Base-by-base conservation (phyloP, 2,329 filamentous ascomycete species). In the Ceratocystis ficicola region DNA sequence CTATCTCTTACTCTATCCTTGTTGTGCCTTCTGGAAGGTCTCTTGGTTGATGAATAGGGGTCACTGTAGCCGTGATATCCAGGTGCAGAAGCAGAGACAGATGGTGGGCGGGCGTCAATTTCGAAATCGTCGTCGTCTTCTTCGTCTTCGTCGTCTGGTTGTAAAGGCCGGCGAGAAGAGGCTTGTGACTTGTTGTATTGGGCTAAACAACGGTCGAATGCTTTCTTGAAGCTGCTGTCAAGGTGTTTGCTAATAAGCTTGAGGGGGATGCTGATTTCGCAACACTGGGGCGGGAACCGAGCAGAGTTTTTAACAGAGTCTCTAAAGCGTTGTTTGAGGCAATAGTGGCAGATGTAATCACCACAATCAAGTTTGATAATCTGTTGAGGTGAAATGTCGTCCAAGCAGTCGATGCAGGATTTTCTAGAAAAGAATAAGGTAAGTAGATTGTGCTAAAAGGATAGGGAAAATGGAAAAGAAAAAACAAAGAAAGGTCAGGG, bases 271-370 rank as follows among this genome's bases (percentile, higher is more conserved):
- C 84, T 82, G 15, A 44, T 44, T 12, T 90, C 83, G 75, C 90
- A 96, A 75, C 90, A 96, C 72, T 81, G 83, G 0, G 91, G 91
- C 20, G 91, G 90, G 89, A 95, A 95, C 70, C 90, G 86, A 68
- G 85, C 82, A 1, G 88, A 86, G 72, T 95, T 89, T 52, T 81
- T 86, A 68, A 92, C 79, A 10, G 90, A 94, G 68, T 90, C 80
- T 65, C 81, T 84, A 75, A 95, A 95, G 66, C 84, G 81, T 62
- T 85, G 83, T 73, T 85, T 87, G 50, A 96, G 78, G 73, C 91
- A 95, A 6, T 80, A 74, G 69, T 88, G 80, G 74, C 91, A 95
- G 87, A 93, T 91, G 68, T 85, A 83, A 74, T 95, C 90, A 2
- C 85, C 85, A 73, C 91, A 95, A 70, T 83, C 82, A 44, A 95